phyloP scores from a whole-genome alignment of 2,329 filamentous ascomycete species.

The Zymoseptoria ardabiliae region DNA sequence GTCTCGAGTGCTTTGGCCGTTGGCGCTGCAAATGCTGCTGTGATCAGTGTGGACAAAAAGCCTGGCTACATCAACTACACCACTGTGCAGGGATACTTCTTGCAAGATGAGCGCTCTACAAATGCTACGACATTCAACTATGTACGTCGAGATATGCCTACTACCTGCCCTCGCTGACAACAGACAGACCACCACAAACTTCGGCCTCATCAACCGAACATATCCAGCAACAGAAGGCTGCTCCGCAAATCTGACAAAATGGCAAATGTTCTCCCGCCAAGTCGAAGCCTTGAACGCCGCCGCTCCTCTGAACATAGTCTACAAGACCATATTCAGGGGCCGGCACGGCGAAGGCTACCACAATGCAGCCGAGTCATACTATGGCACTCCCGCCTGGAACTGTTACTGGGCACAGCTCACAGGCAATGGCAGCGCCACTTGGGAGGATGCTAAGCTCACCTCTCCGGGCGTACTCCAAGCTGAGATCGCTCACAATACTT shows the following conservation, averaged over 20 bases:
- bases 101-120: slow-evolving; percentile 55
- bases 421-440: slow-evolving; percentile 56
- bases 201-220: slow-evolving; percentile 57
- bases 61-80: slow-evolving; percentile 49
- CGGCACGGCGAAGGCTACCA: slow-evolving; percentile 62
- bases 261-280: slow-evolving; percentile 56
- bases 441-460: slow-evolving; percentile 59
- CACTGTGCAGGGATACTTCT: slow-evolving; percentile 55
- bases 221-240: slow-evolving; percentile 47
- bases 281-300: slow-evolving; percentile 50
- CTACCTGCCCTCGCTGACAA: slow-evolving; percentile 1
- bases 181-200: slow-evolving; percentile 51
- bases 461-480: slow-evolving; percentile 51
- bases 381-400: slow-evolving; percentile 63
- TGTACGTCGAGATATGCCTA: slow-evolving; percentile 33
- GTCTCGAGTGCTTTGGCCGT: slow-evolving; percentile 5
- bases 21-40: slow-evolving; percentile 5
- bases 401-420: slow-evolving; percentile 56
- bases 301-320: slow-evolving; percentile 47
- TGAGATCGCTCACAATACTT: slow-evolving; percentile 53
- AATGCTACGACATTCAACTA: slow-evolving; percentile 56
- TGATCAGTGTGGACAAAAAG: slow-evolving; percentile 5
- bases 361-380: slow-evolving; percentile 58
- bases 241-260: slow-evolving; percentile 49
- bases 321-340: slow-evolving; percentile 63